Conservation (phyloP, 208 protist genomes). For the Leishmania braziliensis region DNA sequence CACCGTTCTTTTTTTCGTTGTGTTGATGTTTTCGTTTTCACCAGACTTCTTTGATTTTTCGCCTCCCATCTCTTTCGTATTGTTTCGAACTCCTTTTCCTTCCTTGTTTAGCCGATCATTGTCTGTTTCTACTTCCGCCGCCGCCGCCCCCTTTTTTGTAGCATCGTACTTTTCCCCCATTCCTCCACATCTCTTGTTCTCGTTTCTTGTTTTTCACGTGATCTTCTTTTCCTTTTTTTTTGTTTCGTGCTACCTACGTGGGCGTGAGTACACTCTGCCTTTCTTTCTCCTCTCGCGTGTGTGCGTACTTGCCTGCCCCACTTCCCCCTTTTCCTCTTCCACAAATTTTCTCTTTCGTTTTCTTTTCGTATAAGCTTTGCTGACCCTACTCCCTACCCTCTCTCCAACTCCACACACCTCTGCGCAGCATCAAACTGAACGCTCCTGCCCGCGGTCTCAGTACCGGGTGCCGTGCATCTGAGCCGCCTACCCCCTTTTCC, state of each 20-base stretch:
- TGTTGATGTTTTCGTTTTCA: conserved; percentile 8
- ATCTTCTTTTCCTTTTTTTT: background rate
- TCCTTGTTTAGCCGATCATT: background rate
- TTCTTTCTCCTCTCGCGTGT: background rate
- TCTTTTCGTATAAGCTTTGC: conserved; percentile 3
- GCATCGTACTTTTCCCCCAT: too few species aligned
- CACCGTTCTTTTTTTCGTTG: background rate
- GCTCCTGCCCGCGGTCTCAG: background rate
- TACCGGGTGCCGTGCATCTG: background rate
- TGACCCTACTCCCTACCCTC: background rate
- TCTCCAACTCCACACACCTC: background rate
- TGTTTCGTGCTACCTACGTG: background rate
- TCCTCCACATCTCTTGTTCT: too few species aligned
- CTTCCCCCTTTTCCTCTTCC: background rate
- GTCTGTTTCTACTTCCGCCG: background rate
- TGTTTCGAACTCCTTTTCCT: background rate
- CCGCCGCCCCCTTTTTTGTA: too few species aligned
- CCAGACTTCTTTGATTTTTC: background rate
- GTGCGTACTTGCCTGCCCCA: too few species aligned
- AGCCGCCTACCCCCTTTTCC: background rate
- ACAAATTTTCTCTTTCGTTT: conserved; percentile 3
- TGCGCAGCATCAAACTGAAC: background rate
- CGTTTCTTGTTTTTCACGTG: background rate
- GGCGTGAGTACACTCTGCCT: background rate
- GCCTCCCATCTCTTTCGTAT: background rate